A percentile compares a stretch with the other conserved stretches of the same genome.
phyloP scores from a whole-genome alignment of 257 asterid genomes.

The Primulina eburnea region DNA sequence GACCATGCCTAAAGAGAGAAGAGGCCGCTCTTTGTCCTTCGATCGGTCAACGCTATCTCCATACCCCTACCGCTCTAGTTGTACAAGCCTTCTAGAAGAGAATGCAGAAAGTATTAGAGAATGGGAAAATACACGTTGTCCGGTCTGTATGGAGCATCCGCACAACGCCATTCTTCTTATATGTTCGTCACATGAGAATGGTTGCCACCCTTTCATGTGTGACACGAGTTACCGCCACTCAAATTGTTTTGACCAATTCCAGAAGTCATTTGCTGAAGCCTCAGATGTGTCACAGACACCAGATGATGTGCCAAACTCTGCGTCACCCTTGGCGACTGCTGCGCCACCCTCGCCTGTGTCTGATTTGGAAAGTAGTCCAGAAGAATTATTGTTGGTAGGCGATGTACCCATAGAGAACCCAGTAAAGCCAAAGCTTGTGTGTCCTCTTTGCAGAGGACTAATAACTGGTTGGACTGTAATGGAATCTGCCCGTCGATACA shows the following conservation, averaged over 20 bases:
- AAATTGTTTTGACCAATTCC: constrained; percentile 81
- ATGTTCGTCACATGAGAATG: constrained; percentile 82
- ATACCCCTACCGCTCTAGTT: constrained; percentile 53
- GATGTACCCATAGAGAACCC: constrained; percentile 33
- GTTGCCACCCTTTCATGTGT: constrained; percentile 89
- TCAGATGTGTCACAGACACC: constrained; percentile 29
- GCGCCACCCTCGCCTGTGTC: constrained; percentile 27
- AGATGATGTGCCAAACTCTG: constrained; percentile 32
- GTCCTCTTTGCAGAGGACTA: constrained; percentile 83
- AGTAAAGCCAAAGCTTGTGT: constrained; percentile 45
- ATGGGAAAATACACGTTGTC: constrained; percentile 93
- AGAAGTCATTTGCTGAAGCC: constrained; percentile 49
- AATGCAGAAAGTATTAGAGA: constrained; percentile 46
- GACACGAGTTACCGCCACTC: constrained; percentile 97
- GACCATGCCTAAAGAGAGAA: constrained; percentile 71
- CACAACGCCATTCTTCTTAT: constrained; percentile 84
- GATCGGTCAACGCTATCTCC: constrained; percentile 67
- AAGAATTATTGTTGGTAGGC: constrained; percentile 30
- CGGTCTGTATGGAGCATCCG: constrained; percentile 94
- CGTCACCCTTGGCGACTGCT: constrained; percentile 29
- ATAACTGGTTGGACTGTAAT: constrained; percentile 70
- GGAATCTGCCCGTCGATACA: constrained; percentile 62
- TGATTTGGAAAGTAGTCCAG: constrained; percentile 32
- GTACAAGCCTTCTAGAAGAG: constrained; percentile 54
- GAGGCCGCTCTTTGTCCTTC: constrained; percentile 66